Base-by-base conservation (phyloP, 1,139 yeast species). In the Candida sanyaensis region DNA sequence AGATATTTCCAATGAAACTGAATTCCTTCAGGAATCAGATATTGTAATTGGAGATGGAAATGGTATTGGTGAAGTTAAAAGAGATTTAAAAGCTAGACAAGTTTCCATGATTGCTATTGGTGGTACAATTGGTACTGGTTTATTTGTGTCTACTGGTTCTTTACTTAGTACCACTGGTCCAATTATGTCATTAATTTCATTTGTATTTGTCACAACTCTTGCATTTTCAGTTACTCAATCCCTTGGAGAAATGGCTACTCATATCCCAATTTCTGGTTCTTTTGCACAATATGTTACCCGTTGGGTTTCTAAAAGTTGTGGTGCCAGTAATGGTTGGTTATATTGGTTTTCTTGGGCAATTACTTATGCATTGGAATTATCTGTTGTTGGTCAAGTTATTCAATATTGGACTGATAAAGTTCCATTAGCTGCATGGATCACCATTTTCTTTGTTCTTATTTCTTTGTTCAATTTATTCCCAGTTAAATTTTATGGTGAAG, bases 321-420 rank as follows among this genome's bases (percentile, higher is more conserved):
- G 96, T 53, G 89, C 88, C 49, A 84, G 95, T 41, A 83, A 84
- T 58, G 93, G 93, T 48, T 88, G 89, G 81, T 77, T 82, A 69
- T 90, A 89, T 65, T 87, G 93, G 92, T 88, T 87, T 65, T 81
- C 88, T 23, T 88, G 95, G 93, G 89, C 90, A 48, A 84, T 86
- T 55, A 87, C 96, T 2, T 87, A 81, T 67, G 89, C 96, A 5
- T 81, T 88, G 50, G 96, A 89, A 67, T 72, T 89, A 49, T 85
- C 92, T 11, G 88, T 89, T 26, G 83, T 86, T 32, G 92, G 95
- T 26, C 88, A 86, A 65, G 78, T 88, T 46, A 80, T 88, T 51
- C 73, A 82, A 62, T 84, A 76, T 59, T 88, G 96, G 96, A 86
- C 92, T 8, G 68, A 69, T 52, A 75, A 75, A 4, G 91, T 88